A percentile compares a stretch with the other conserved stretches of the same genome.
phyloP scores from a whole-genome alignment of 495 filamentous ascomycete species.

The Podospora didyma region DNA sequence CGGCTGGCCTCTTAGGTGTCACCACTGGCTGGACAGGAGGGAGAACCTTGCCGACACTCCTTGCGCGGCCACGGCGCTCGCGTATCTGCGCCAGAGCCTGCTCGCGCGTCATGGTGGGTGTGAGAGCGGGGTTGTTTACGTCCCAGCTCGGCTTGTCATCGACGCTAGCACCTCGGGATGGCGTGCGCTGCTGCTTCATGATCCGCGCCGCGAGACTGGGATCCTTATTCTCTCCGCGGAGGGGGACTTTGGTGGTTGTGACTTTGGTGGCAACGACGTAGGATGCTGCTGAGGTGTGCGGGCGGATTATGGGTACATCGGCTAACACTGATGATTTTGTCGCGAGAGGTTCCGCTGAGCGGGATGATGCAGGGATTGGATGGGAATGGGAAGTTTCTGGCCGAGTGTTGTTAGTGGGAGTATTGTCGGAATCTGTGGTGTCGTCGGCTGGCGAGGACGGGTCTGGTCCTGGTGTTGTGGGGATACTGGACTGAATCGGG shows the following conservation, averaged over 20 bases:
- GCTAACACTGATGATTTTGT: not conserved
- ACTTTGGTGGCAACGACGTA: conserved; percentile 38
- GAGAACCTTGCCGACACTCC: conserved; percentile 13
- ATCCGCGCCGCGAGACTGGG: conserved; percentile 25
- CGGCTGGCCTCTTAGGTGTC: not conserved
- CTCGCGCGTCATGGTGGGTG: conserved; percentile 55
- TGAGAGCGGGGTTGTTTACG: conserved; percentile 45
- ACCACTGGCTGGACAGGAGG: too few relatives aligned
- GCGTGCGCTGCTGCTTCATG: conserved; percentile 29
- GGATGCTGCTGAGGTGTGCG: conserved; percentile 36
- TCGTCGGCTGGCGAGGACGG: conserved; percentile 9
- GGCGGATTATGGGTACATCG: conserved; percentile 14
- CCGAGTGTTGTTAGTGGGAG: not conserved
- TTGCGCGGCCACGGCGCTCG: conserved; percentile 46
- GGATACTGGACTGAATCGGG: conserved; percentile 28
- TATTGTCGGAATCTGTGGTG: not conserved
- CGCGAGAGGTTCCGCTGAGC: not conserved
- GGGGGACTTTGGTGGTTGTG: conserved; percentile 46
- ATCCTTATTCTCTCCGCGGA: conserved; percentile 31
- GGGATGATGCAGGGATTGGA: not conserved
- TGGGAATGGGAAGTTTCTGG: not conserved
- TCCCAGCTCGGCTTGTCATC: conserved; percentile 35
- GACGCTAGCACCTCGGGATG: conserved; percentile 16
- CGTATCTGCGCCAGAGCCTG: conserved; percentile 54
- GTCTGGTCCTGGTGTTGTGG: conserved; percentile 27